phyloP scores from a whole-genome alignment of 2,329 filamentous ascomycete species.

The Microcyclospora tardicrescens region DNA sequence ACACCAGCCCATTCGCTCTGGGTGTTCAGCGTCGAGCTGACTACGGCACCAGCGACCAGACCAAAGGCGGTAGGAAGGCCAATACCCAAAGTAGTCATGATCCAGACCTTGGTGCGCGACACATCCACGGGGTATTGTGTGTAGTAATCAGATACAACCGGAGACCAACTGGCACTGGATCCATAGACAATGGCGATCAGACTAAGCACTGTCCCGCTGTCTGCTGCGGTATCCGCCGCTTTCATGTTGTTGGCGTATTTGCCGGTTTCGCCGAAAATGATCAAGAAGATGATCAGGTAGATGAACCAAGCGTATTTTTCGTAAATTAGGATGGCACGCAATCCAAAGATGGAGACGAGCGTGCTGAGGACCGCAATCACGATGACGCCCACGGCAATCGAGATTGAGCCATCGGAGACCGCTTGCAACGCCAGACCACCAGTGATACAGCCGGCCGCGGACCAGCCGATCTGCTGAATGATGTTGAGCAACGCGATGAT shows the following conservation, averaged over 20 bases:
- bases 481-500: slow-evolving; percentile 35
- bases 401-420: slow-evolving; percentile 30
- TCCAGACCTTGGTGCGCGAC: slow-evolving; percentile 27
- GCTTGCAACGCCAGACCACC: slow-evolving; percentile 30
- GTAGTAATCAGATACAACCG: slow-evolving; percentile 33
- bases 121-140: slow-evolving; percentile 30
- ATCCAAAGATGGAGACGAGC: slow-evolving; percentile 28
- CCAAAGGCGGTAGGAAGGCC: slow-evolving; percentile 30
- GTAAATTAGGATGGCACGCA: slow-evolving; percentile 33
- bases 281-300: slow-evolving; percentile 35
- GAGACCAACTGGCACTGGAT: slow-evolving; percentile 28
- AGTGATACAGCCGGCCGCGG: slow-evolving; percentile 30
- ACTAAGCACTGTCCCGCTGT: slow-evolving; percentile 16
- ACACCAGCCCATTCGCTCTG: slow-evolving; percentile 29
- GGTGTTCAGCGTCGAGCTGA: slow-evolving; percentile 23
- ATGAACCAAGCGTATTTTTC: slow-evolving; percentile 39
- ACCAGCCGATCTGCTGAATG: slow-evolving; percentile 33
- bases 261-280: slow-evolving; percentile 36
- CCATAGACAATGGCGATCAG: slow-evolving; percentile 27
- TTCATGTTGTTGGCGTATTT: slow-evolving; percentile 28
- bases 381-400: slow-evolving; percentile 31
- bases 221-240: slow-evolving; percentile 9
- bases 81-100: slow-evolving; percentile 30
- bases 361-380: slow-evolving; percentile 28
- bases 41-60: slow-evolving; percentile 31